Evolutionary conservation across 2,329 filamentous ascomycete species (phyloP), one percentile per base, ranked within the genome.

Genomic region (Pseudocercospora macadamiae): DNA sequence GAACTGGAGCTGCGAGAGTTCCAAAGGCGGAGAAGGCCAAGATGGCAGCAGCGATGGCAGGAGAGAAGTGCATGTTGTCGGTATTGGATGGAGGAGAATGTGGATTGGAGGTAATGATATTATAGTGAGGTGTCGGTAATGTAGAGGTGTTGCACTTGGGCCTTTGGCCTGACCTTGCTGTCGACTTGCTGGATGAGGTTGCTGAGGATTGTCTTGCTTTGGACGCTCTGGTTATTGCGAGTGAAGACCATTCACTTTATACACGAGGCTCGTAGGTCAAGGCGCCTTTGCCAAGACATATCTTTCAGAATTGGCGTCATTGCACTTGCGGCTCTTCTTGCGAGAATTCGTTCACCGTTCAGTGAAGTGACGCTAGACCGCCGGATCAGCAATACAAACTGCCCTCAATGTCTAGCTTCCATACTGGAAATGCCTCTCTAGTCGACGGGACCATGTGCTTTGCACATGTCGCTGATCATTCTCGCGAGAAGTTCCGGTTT

Each of bases 11-110:
- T 39, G 64, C 61, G 19, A 65, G 18, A 4, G 59, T 36, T 9
- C 30, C 36, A 23, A 39, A 25, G n/a, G 47, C 45, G 48, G 53
- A 26, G 56, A 63, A 64, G 26, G 57, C 45, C 49, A 64, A 14
- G 52, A 66, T 60, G 47, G 59, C 55, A 10, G 61, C 55, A 12
- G 51, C 48, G 55, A 57, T 59, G 18, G 55, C 51, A 16, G 54
- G 44, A n/a, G 57, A 57, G 52, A 65, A 64, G 12, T 57, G 59
- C 64, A 64, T 66, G 16, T 25, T 28, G 36, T 42, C 37, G 37
- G 37, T 42, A 42, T 16, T 42, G 37, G 37, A 42, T 1, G 16
- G 23, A n/a, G 18, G 4, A 10, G 14, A 19, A 2, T 21, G 6
- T 16, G 18, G 18, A 19, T 42, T 2, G 14, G 8, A 42, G 37